These are phyloP conservation scores for Linum tenue DNA, from an alignment of 345 rosid genomes.

Conservation along the genomic window DNA sequence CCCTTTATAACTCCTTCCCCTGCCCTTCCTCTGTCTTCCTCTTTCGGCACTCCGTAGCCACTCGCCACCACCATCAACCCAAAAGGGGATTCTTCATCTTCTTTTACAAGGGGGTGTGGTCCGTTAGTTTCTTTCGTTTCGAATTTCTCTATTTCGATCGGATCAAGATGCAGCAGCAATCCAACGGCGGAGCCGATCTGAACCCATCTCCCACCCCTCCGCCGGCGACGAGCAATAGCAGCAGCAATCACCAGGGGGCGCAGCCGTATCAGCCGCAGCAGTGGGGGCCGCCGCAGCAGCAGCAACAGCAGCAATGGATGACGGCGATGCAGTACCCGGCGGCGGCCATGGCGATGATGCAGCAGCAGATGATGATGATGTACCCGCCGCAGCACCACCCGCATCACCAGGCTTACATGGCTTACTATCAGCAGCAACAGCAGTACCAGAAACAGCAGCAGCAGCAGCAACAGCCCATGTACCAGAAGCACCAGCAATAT, in stretches of 20 bases:
- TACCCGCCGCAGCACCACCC: slow-evolving; percentile 57
- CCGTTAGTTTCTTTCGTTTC: neutral
- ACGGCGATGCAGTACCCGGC: slow-evolving; percentile 86
- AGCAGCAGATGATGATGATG: slow-evolving; percentile 85
- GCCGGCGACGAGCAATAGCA: slow-evolving; percentile 11
- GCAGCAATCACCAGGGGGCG: slow-evolving; percentile 23
- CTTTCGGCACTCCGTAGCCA: neutral
- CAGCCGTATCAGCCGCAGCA: slow-evolving; percentile 30
- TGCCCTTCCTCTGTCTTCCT: neutral
- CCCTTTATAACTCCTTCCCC: neutral
- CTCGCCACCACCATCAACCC: neutral
- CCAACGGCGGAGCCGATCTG: neutral
- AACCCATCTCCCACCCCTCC: neutral
- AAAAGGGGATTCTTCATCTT: neutral
- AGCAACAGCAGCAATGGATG: slow-evolving; percentile 49
- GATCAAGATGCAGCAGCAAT: neutral
- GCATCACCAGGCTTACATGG: slow-evolving; percentile 33
- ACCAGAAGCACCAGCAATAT: slow-evolving; percentile 20
- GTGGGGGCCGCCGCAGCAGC: slow-evolving; percentile 13
- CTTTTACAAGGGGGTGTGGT: neutral
- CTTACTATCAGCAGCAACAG: slow-evolving; percentile 33
- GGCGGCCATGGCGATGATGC: slow-evolving; percentile 89
- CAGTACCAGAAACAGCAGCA: slow-evolving; percentile 26
- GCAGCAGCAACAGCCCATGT: slow-evolving; percentile 28
- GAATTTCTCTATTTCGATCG: neutral